Evolutionary conservation across 768 basidiomycete species (phyloP).

Genomic region (Tulasnella sp.): DNA sequence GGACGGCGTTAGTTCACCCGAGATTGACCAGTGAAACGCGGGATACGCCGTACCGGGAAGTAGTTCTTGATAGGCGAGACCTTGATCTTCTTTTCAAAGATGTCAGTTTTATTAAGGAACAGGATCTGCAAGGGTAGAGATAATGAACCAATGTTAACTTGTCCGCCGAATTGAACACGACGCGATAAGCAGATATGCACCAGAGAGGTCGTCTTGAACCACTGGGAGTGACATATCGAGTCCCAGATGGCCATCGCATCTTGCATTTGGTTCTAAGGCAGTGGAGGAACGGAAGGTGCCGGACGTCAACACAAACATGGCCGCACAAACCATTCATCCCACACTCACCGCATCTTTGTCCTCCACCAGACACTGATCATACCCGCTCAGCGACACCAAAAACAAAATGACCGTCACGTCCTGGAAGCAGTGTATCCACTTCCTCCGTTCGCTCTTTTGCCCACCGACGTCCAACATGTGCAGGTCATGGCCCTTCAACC

Average conservation of each 20-base stretch:
- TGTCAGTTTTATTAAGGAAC: slow-evolving; percentile 91
- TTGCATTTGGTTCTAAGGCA: slow-evolving; percentile 97
- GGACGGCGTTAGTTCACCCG: no score
- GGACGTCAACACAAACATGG: background rate
- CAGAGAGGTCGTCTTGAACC: slow-evolving; percentile 91
- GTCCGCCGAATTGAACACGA: background rate
- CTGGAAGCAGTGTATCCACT: slow-evolving; percentile 94
- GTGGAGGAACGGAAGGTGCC: background rate
- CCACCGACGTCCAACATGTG: slow-evolving; percentile 84
- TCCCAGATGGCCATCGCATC: slow-evolving; percentile 99
- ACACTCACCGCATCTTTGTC: slow-evolving; percentile 74
- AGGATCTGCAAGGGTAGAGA: slow-evolving; percentile 47
- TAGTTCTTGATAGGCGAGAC: slow-evolving; percentile 77
- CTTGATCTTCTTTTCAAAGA: slow-evolving; percentile 75
- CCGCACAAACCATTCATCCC: background rate
- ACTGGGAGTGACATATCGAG: slow-evolving; percentile 94
- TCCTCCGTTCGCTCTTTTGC: slow-evolving; percentile 85
- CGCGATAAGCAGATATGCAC: slow-evolving; percentile 34
- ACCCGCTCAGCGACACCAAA: slow-evolving; percentile 82
- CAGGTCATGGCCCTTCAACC: slow-evolving; percentile 67
- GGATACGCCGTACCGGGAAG: slow-evolving; percentile 67
- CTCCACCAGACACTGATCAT: slow-evolving; percentile 89
- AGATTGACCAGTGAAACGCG: no score
- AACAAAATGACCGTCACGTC: slow-evolving; percentile 91
- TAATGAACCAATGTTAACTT: background rate